phyloP scores from a whole-genome alignment of 31 red algal species.

The Asparagopsis taxiformis region DNA sequence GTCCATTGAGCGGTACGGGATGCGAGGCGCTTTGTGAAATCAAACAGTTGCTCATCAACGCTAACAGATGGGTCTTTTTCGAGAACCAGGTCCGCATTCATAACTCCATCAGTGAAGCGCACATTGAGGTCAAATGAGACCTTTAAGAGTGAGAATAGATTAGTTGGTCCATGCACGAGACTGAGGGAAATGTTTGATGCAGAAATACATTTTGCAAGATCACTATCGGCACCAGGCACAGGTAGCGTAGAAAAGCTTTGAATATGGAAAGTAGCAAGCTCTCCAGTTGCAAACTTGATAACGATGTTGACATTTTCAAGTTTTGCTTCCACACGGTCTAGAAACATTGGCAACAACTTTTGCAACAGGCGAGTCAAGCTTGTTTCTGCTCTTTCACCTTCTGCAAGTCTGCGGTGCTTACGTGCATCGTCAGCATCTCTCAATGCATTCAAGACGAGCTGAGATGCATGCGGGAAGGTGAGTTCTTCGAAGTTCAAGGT shows the following conservation, averaged over 20 bases:
- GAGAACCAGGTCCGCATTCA: too few species aligned
- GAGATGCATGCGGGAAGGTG: conserved; percentile 15
- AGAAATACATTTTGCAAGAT: conserved; percentile 44
- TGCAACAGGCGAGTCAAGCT: conserved; percentile 19
- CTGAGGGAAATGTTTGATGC: conserved; percentile 20
- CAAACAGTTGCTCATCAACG: too few species aligned
- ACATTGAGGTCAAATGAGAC: too few species aligned
- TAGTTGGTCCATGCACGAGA: background rate
- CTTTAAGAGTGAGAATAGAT: background rate
- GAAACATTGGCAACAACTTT: conserved; percentile 42
- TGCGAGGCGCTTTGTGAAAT: background rate
- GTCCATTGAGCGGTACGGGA: background rate
- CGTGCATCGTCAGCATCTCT: background rate
- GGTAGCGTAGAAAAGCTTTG: background rate
- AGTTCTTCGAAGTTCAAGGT: conserved; percentile 29
- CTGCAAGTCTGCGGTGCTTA: conserved; percentile 45
- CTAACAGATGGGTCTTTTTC: too few species aligned
- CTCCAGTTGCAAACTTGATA: conserved; percentile 30
- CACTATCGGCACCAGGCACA: conserved; percentile 3
- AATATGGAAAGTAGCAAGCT: background rate
- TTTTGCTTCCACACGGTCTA: conserved; percentile 51
- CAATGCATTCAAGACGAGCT: conserved; percentile 51
- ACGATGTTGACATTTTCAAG: conserved; percentile 26
- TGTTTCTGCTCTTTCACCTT: conserved; percentile 30
- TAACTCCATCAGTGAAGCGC: too few species aligned